Percentiles rank a stretch among this genome's conserved stretches.
Evolutionary conservation across 2,329 filamentous ascomycete genomes (phyloP).

Genomic region (Domatiomyces catenatus): DNA sequence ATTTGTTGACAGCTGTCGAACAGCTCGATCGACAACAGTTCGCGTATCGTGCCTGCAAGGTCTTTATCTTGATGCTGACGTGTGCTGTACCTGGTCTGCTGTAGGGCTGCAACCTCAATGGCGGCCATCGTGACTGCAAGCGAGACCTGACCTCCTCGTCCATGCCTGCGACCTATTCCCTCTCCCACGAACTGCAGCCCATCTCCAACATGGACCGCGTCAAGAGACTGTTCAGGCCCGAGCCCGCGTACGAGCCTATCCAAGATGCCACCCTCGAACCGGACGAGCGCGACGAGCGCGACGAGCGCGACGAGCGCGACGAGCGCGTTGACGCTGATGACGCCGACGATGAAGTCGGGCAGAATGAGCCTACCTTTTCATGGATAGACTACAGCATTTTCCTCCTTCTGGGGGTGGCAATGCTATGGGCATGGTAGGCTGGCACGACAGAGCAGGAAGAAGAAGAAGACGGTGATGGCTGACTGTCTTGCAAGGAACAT

Average conservation of each 20-base stretch:
- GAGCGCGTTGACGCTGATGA: slow-evolving; percentile 8
- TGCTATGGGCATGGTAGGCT: slow-evolving; percentile 89
- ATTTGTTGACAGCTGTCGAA: background rate
- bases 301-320: slow-evolving; percentile 5
- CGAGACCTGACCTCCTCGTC: background rate
- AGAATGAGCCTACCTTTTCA: slow-evolving; percentile 44
- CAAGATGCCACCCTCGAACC: slow-evolving; percentile 4
- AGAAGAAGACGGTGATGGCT: slow-evolving; percentile 1
- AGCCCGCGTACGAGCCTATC: slow-evolving; percentile 21
- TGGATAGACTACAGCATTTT: slow-evolving; percentile 80
- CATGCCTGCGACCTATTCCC: background rate
- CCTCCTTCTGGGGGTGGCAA: slow-evolving; percentile 68
- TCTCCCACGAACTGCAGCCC: slow-evolving; percentile 9
- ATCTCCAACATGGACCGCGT: slow-evolving; percentile 23
- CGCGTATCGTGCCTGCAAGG: background rate
- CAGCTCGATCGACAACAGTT: background rate
- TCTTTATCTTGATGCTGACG: background rate
- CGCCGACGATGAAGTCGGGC: slow-evolving; percentile 2
- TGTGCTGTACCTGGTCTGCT: background rate
- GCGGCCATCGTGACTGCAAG: background rate
- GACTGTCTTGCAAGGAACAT: slow-evolving; percentile 56
- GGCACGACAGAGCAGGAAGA: background rate
- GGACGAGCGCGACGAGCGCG: slow-evolving; percentile 8
- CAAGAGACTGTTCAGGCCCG: slow-evolving; percentile 21
- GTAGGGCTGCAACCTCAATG: background rate